These are phyloP conservation scores for Butyriboletus loyo DNA, from an alignment of 768 basidiomycete species.

Conservation along the genomic window DNA sequence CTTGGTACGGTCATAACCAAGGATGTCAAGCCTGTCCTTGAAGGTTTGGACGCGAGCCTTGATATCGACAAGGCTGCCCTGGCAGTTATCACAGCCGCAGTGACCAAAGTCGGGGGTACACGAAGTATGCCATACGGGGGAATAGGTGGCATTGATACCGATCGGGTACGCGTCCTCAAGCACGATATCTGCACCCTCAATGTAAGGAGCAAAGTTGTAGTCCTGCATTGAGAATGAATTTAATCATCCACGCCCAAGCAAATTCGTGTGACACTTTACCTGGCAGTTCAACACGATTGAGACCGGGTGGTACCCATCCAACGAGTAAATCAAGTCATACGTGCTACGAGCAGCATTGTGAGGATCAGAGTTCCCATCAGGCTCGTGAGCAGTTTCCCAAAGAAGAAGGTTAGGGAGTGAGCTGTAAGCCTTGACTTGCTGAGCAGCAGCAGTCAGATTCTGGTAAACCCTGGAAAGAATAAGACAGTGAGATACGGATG, in stretches of 20 bases:
- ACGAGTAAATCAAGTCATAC: slow-evolving; percentile 44
- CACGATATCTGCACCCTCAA: slow-evolving; percentile 64
- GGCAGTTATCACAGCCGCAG: slow-evolving; percentile 72
- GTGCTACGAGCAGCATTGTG: slow-evolving; percentile 49
- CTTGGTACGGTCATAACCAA: slow-evolving; percentile 65
- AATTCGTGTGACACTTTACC: slow-evolving; percentile 2
- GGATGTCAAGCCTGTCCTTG: slow-evolving; percentile 51
- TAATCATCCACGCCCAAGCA: neutral
- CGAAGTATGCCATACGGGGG: slow-evolving; percentile 53
- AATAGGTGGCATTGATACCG: slow-evolving; percentile 61
- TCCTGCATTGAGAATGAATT: slow-evolving; percentile 36
- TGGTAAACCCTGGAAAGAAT: slow-evolving; percentile 45
- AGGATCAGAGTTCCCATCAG: slow-evolving; percentile 66
- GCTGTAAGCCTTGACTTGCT: slow-evolving; percentile 63
- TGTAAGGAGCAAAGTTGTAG: slow-evolving; percentile 58
- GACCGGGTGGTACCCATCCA: slow-evolving; percentile 59
- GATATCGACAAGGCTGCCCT: slow-evolving; percentile 63
- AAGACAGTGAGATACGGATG: neutral
- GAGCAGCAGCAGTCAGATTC: slow-evolving; percentile 56
- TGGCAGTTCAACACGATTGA: slow-evolving; percentile 53
- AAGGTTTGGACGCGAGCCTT: slow-evolving; percentile 64
- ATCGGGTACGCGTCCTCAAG: slow-evolving; percentile 45
- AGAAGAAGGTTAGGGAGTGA: slow-evolving; percentile 63
- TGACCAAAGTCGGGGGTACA: slow-evolving; percentile 67
- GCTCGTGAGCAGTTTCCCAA: slow-evolving; percentile 75